Conservation (phyloP, 495 filamentous ascomycete genomes). For the Aspergillus leporis region DNA sequence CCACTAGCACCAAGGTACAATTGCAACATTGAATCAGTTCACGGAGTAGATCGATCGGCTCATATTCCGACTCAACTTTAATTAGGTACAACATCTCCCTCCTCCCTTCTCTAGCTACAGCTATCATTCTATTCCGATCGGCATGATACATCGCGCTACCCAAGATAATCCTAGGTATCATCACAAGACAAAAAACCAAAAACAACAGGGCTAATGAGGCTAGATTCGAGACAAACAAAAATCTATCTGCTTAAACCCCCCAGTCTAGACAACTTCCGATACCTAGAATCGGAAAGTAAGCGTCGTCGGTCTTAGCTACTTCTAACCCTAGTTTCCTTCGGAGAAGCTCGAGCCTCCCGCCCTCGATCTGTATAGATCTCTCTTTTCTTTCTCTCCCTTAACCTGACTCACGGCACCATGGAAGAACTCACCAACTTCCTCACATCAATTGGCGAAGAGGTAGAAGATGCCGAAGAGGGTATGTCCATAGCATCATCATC, state of each 20-base stretch:
- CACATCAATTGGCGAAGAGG: conserved; percentile 18
- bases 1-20: not conserved
- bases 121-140: not conserved
- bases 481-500: conserved; percentile 28
- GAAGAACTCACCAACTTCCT: conserved; percentile 18
- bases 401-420: conserved; percentile 6
- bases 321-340: not conserved
- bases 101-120: not conserved
- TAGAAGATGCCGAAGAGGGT: conserved; percentile 61
- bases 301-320: not conserved
- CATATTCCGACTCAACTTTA: not conserved
- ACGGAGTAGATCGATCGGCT: not conserved
- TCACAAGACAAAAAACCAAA: not conserved
- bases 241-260: not conserved
- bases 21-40: not conserved
- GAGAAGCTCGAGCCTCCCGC: not conserved
- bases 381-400: not conserved
- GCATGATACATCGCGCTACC: not conserved
- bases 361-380: not conserved
- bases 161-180: not conserved
- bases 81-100: not conserved
- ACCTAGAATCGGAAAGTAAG: not conserved
- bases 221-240: not conserved
- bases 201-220: not conserved
- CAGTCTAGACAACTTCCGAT: not conserved